Evolutionary conservation across 257 asterid species (phyloP).

Genomic region (Nicotiana obtusifolia): DNA sequence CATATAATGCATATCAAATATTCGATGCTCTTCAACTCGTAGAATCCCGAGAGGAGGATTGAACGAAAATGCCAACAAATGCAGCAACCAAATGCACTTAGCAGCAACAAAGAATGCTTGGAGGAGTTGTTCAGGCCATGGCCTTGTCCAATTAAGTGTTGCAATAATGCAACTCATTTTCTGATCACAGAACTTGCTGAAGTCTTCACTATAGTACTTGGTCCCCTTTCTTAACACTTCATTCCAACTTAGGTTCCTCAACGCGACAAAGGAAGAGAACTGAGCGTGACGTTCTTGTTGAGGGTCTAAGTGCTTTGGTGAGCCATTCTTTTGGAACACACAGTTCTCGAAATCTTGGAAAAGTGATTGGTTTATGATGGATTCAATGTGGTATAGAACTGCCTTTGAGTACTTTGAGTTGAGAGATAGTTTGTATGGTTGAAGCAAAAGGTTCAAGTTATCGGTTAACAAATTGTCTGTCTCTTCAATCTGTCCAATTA

Average conservation of each 20-base stretch:
- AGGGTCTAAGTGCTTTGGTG: slow-evolving; percentile 58
- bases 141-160: slow-evolving; percentile 63
- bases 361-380: slow-evolving; percentile 68
- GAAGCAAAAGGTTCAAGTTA: slow-evolving; percentile 55
- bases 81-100: slow-evolving; percentile 90
- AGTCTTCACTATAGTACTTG: slow-evolving; percentile 78
- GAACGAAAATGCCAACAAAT: slow-evolving; percentile 84
- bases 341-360: slow-evolving; percentile 84
- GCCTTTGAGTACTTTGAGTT: slow-evolving; percentile 55
- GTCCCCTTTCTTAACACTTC: slow-evolving; percentile 87
- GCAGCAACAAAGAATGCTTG: slow-evolving; percentile 88
- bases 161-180: slow-evolving; percentile 69
- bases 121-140: slow-evolving; percentile 94
- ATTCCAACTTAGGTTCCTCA: slow-evolving; percentile 86
- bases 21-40: slow-evolving; percentile 57
- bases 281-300: slow-evolving; percentile 52
- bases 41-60: slow-evolving; percentile 44
- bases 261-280: slow-evolving; percentile 59
- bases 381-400: slow-evolving; percentile 65
- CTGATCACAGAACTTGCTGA: slow-evolving; percentile 85
- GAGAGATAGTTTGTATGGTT: slow-evolving; percentile 52
- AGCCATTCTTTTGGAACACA: slow-evolving; percentile 67
- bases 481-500: slow-evolving; percentile 46
- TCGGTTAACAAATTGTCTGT: slow-evolving; percentile 39
- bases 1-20: slow-evolving; percentile 60